Base-by-base conservation (phyloP, 1,284 basidiomycete genomes). In the Serendipita sp. region DNA sequence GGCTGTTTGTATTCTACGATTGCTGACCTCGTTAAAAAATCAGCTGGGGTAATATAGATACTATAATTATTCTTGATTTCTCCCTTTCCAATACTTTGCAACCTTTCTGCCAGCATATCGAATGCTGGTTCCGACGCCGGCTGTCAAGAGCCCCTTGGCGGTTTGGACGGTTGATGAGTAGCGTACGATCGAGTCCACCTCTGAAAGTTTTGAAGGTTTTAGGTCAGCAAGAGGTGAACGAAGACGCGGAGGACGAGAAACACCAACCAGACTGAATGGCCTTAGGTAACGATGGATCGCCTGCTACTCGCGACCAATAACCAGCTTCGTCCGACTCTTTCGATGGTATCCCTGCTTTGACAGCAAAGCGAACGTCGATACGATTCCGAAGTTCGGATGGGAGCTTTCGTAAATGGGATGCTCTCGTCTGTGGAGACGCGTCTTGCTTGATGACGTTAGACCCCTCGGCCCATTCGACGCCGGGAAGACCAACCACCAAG, bases 151-250 rank as follows among this genome's bases (percentile, higher is more conserved):
- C 5, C 93, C 93, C 74, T 96, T 97, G 67, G 90, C 68, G 4
- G 87, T 82, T 75, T 97, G 93, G 10, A 89, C 78, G 2, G 89
- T 83, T 8, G 93, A 91, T 3, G 93, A 91, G 64, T 83, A 79
- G 65, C 84, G 79, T 61, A 96, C 92, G 70, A 94, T 93, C 30
- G 75, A 74, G 44, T 77, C 73, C 76, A 92, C 82, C 73, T 66
- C 67, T 63, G 26, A 3, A 12, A 41, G 22, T 22, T 22, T 22
- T 22, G 22, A 32, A 62, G 30, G 61, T 13, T 13, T 30, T 34
- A 62, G 8, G 17, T n/a, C 32, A 61, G 35, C 15, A 64, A 60
- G 35, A 53, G 22, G 22, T 22, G 22, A 22, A 22, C 22, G 22
- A 38, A 44, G 5, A 10, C 3, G 3, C 0, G 29, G 13, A 3